Evolutionary conservation across 2,329 filamentous ascomycete genomes (phyloP).

Genomic region (Cladophialophora exuberans): DNA sequence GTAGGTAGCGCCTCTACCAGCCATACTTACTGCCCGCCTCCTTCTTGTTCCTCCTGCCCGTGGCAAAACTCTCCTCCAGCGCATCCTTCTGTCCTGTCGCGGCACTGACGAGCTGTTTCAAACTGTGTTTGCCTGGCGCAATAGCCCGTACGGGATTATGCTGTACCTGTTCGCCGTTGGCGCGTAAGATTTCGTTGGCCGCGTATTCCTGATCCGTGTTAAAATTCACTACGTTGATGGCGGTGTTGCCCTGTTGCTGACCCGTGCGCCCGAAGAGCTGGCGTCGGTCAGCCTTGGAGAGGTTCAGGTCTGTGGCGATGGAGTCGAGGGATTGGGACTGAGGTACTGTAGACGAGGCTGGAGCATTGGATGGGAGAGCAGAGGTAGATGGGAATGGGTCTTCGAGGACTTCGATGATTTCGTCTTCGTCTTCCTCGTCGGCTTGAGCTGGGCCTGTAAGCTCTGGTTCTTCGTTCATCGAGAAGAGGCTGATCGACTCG

Average conservation of each 20-base stretch:
- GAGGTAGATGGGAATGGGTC: slow-evolving; percentile 31
- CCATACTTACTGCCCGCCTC: slow-evolving; percentile 85
- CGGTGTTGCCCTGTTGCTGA: slow-evolving; percentile 40
- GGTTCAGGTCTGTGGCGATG: slow-evolving; percentile 76
- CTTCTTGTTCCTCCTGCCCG: slow-evolving; percentile 75
- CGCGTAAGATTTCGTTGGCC: slow-evolving; percentile 77
- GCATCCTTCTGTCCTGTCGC: slow-evolving; percentile 82
- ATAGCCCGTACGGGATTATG: slow-evolving; percentile 84
- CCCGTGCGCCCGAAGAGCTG: slow-evolving; percentile 78
- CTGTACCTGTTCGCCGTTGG: slow-evolving; percentile 67
- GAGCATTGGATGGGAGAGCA: slow-evolving; percentile 16
- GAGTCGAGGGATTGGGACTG: slow-evolving; percentile 63
- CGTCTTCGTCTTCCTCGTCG: slow-evolving; percentile 28
- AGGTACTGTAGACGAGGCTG: slow-evolving; percentile 23
- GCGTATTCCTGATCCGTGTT: slow-evolving; percentile 86
- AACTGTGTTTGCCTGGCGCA: slow-evolving; percentile 84
- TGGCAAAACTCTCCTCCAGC: slow-evolving; percentile 87
- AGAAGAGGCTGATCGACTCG: slow-evolving; percentile 52
- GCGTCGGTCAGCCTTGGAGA: slow-evolving; percentile 74
- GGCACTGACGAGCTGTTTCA: slow-evolving; percentile 84
- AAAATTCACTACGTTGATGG: slow-evolving; percentile 77
- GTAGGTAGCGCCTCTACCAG: too few species aligned
- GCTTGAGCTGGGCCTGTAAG: slow-evolving; percentile 10
- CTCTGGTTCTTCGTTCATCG: slow-evolving; percentile 26
- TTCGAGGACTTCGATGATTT: slow-evolving; percentile 45